Evolutionary conservation across 2,329 filamentous ascomycete genomes (phyloP), one percentile per base, ranked within the genome.

Genomic region (Aspergillus quadricinctus): DNA sequence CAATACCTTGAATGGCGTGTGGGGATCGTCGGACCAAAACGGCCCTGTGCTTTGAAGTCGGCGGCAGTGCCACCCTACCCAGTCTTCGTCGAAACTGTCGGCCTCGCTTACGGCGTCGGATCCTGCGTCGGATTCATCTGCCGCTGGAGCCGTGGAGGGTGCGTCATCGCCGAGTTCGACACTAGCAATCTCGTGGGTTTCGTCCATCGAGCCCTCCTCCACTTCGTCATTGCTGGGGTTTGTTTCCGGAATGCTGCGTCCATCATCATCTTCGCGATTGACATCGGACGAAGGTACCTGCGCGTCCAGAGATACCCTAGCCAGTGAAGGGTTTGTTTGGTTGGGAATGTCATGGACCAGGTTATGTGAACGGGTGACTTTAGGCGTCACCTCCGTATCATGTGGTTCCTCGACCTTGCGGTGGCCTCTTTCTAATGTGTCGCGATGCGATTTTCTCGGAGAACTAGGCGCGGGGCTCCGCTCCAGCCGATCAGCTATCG

Each of bases 1-100:
- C 68, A 72, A 77, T 6, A 56, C 57, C 56, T 75, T 76, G 57
- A 76, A 74, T 1, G 72, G 70, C 1, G 75, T 77, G 52, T 72
- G 67, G 1, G 64, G 65, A 43, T 67, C 62, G 31, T 72, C 69
- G 9, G 67, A 70, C 72, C 70, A 75, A 0, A 59, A 53, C 6
- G 64, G 61, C 6, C 56, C 58, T 9, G 55, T 17, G 5, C 23
- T 58, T n/a, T 61, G 54, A n/a, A 53, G 57, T 3, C 65, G 59
- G 28, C 65, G 65, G 11, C 61, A 59, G 11, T 73, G 64, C 23
- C 67, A 71, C 1, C 54, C 35, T 50, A 73, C 71, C 69, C 69
- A 73, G 50, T 68, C 65, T 50, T 70, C 66, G 55, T 59, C 60
- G 28, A 41, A 23, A 35, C 40, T 56, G 25, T 57, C 56, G 2